Evolutionary conservation across 164 flowering plant genomes (phyloP), one percentile per base, ranked within the genome.

Genomic region (Warburgia ugandensis): DNA sequence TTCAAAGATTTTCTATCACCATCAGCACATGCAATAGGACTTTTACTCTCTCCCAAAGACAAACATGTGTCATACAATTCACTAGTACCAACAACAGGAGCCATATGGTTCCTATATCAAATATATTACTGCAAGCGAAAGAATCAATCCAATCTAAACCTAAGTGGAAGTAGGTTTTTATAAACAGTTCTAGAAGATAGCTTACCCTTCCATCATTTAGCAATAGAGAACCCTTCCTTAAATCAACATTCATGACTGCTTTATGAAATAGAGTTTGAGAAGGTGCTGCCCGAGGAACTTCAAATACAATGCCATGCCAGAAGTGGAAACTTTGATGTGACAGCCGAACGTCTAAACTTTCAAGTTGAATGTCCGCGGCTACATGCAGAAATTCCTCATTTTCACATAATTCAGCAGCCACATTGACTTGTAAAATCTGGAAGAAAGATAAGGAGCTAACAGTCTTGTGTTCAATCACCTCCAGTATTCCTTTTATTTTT

Each of bases 201-300:
- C 72, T 59, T 76, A 92, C 98, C 88, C 79, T 85, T 69, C 83
- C 86, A 82, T 88, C 99, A 32, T 74, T 81, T 28, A 92, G 65
- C 46, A 81, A 75, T 57, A 92, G 45, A 50, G 95, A 81, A 42
- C 68, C 62, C 69, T 79, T 88, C 66, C 72, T 73, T 6, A 80
- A 29, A 48, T 72, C 64, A 14, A 78, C 31, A 8, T 70, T 62
- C 16, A 81, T 21, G 43, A 60, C 66, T 50, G 77, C 29, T 33
- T 8, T 44, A 48, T 55, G 33, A 25, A 57, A 46, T 23, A 55
- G 19, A 49, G 48, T 25, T 19, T 69, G 73, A 56, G 84, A 67
- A 58, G 83, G 55, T 2, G 56, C 55, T 14, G 68, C 58, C 53
- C 66, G 68, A 56, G 79, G 65, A 58, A 48, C 21, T 28, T 58